phyloP scores from a whole-genome alignment of 139 green algal species.

The Closterium sp. region DNA sequence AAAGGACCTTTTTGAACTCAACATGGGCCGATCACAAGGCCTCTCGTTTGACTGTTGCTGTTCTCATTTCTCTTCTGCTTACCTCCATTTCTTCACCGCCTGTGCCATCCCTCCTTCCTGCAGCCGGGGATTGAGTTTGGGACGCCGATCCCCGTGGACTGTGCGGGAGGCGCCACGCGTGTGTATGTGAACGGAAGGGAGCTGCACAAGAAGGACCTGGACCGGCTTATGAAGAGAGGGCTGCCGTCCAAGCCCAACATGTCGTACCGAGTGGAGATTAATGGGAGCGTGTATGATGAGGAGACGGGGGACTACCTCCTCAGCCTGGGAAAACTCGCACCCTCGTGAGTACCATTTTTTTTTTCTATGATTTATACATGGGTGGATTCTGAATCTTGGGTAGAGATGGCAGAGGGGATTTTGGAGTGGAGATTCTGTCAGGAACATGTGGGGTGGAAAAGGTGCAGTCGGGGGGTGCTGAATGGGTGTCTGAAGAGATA shows the following conservation, averaged over 20 bases:
- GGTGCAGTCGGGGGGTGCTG: background rate
- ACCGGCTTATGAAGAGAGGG: conserved; percentile 1
- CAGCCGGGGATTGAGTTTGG: conserved; percentile 11
- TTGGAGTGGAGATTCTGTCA: background rate
- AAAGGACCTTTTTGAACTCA: no score
- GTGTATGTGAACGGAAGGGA: conserved; percentile 36
- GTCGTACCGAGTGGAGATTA: conserved; percentile 23
- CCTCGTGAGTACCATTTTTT: conserved; percentile 19
- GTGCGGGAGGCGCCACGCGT: conserved; percentile 10
- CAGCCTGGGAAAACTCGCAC: conserved; percentile 27
- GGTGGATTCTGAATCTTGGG: background rate
- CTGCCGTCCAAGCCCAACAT: background rate
- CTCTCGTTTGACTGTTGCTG: no score
- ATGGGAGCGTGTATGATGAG: conserved; percentile 30
- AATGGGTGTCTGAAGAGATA: background rate
- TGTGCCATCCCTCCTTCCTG: no score
- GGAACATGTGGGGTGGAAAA: background rate
- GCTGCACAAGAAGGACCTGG: conserved; percentile 41
- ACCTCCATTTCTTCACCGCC: no score
- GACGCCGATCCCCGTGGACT: conserved; percentile 3
- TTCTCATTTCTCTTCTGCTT: background rate
- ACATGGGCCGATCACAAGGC: no score
- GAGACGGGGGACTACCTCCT: background rate
- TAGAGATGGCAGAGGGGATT: background rate
- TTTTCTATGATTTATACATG: background rate